phyloP scores from a whole-genome alignment of 371 early-diverging fungal species.

The Mortierella sp. region DNA sequence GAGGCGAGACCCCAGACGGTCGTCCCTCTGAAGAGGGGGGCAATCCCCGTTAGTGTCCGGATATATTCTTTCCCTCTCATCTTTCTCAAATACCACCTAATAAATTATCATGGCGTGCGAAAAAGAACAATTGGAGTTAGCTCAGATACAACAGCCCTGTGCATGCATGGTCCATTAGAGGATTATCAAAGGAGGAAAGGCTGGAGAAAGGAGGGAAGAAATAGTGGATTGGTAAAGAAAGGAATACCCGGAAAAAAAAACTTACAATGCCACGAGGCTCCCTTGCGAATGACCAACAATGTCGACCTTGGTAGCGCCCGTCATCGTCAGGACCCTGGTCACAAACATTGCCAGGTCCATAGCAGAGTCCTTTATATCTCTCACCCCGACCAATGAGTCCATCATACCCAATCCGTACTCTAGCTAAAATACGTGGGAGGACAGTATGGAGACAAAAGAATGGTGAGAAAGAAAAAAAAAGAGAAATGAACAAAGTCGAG shows the following conservation, averaged over 20 bases:
- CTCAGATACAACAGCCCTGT: too few relatives aligned
- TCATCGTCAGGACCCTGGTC: constrained; percentile 8
- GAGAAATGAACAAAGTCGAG: neutral
- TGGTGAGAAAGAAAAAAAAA: neutral
- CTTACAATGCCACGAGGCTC: constrained; percentile 4
- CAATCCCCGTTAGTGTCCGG: neutral
- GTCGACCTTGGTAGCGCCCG: constrained; percentile 17
- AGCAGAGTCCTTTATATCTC: constrained; percentile 11
- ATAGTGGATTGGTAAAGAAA: neutral
- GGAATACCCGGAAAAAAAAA: neutral
- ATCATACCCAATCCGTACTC: constrained; percentile 8
- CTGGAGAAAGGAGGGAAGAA: neutral
- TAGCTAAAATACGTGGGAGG: neutral
- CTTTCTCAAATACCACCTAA: constrained; percentile 5
- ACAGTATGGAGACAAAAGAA: neutral
- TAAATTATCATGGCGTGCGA: neutral
- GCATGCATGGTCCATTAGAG: neutral
- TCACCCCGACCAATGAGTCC: constrained; percentile 1
- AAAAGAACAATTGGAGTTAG: too few relatives aligned
- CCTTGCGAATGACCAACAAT: constrained; percentile 17
- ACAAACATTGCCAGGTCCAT: constrained; percentile 5
- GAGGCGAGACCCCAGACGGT: constrained; percentile 2
- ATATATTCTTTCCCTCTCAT: neutral
- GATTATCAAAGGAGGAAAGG: neutral
- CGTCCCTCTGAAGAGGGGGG: constrained; percentile 4